Evolutionary conservation across 2,329 filamentous ascomycete genomes (phyloP).

Genomic region (Colletotrichum abscissum): DNA sequence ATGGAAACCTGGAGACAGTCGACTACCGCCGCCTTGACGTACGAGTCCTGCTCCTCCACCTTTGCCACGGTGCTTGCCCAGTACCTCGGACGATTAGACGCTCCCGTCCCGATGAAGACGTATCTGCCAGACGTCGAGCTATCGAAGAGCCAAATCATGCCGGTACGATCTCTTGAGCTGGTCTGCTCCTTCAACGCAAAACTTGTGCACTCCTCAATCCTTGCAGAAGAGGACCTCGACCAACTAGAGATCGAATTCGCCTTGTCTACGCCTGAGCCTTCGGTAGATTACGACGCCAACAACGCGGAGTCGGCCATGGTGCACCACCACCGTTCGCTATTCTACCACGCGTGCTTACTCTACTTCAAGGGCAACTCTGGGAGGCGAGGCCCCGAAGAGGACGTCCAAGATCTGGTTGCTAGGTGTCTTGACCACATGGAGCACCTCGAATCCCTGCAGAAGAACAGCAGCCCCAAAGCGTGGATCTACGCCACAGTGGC

Average conservation of each 20-base stretch:
- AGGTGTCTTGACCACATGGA: conserved; percentile 14
- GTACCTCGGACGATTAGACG: background rate
- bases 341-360: conserved; percentile 13
- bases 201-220: background rate
- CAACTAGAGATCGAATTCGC: background rate
- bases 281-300: background rate
- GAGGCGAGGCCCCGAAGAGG: conserved; percentile 1
- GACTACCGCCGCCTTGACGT: background rate
- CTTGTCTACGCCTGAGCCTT: background rate
- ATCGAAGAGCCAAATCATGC: background rate
- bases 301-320: background rate
- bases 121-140: background rate
- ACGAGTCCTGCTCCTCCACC: background rate
- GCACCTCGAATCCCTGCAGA: background rate
- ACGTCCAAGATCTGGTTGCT: background rate
- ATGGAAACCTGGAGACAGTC: background rate
- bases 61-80: background rate
- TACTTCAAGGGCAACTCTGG: conserved; percentile 21
- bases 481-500: conserved; percentile 7
- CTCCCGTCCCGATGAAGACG: background rate
- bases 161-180: background rate
- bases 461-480: background rate
- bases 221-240: background rate
- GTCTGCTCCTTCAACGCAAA: background rate
- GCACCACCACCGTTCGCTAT: conserved; percentile 10